Evolutionary conservation across 2,329 filamentous ascomycete genomes (phyloP), one percentile per base, ranked within the genome.

Genomic region (Fonsecaea multimorphosa): DNA sequence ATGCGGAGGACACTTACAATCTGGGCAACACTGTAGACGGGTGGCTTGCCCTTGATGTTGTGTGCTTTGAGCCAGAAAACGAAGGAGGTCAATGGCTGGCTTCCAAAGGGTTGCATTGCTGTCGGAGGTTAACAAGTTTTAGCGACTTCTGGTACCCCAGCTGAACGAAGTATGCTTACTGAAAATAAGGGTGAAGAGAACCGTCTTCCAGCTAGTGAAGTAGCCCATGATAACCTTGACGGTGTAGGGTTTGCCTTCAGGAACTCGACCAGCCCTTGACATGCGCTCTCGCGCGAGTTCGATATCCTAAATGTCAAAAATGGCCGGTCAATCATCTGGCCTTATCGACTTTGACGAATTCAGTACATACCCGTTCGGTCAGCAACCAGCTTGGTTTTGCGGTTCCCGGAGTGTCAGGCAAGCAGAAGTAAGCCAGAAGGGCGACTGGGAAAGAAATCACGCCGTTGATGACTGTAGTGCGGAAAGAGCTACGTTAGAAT

Each of bases 1-100:
- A 32, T 12, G 22, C 29, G 16, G 22, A 11, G 19, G 22, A 32
- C 34, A 53, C 65, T 8, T 62, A 67, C 65, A 27, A 67, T 67
- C 34, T 67, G 65, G 8, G 65, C 51, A 38, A 67, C 36, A 27
- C 51, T 54, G 27, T 67, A 67, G 12, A 67, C 65, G 16, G 58
- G 57, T 1, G 61, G 61, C 38, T 67, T 57, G 5, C 65, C 65
- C 27, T 67, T 67, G 29, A 64, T 67, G 65, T 67, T 67, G 27
- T 67, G 65, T 14, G 65, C 65, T 55, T 67, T 67, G 8, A 67
- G 53, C 65, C 65, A 67, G 53, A 67, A 67, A 24, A 67, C 65
- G 31, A 67, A 67, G 1, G 65, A 40, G 34, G 56, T 61, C 52
- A 54, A 58, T 40, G 65, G 65, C 38, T 67, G 65, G 31, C 27